A percentile compares a stretch with the other conserved stretches of the same genome.
Conservation (phyloP, 257 asterid genomes). For the Ligustrum vulgare region DNA sequence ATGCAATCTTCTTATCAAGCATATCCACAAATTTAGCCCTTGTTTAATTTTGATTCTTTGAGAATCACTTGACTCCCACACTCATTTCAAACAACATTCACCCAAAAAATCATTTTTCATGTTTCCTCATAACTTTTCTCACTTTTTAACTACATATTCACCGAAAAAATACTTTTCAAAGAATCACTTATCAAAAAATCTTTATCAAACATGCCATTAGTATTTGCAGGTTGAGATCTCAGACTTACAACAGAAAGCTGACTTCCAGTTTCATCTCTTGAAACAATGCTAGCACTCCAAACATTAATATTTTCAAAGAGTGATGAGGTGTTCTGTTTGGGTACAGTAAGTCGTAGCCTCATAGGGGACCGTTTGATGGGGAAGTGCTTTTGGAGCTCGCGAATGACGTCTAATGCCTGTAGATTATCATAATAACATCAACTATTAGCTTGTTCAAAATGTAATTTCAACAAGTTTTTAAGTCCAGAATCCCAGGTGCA, state of each 20-base stretch:
- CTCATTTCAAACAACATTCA: too few species aligned
- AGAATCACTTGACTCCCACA: too few species aligned
- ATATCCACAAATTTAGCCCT: neutral
- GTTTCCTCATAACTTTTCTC: too few species aligned
- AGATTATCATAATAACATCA: neutral
- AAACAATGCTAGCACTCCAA: constrained; percentile 41
- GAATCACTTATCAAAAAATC: too few species aligned
- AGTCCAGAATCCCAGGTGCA: neutral
- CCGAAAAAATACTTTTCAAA: too few species aligned
- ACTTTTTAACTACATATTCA: too few species aligned
- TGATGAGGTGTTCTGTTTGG: constrained; percentile 24
- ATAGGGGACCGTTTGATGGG: constrained; percentile 91
- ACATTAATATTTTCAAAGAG: constrained; percentile 42
- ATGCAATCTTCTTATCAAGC: neutral
- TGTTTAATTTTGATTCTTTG: too few species aligned
- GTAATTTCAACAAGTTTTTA: neutral
- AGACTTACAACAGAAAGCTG: constrained; percentile 43
- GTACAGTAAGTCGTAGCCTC: constrained; percentile 61
- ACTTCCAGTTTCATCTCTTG: constrained; percentile 43
- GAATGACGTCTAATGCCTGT: constrained; percentile 92
- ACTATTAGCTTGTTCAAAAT: neutral
- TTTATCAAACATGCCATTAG: neutral
- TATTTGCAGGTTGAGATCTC: neutral
- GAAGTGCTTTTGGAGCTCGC: constrained; percentile 85
- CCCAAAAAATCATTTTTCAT: too few species aligned